phyloP scores from a whole-genome alignment of 306 rosid species.

The Lathyrus sativus region DNA sequence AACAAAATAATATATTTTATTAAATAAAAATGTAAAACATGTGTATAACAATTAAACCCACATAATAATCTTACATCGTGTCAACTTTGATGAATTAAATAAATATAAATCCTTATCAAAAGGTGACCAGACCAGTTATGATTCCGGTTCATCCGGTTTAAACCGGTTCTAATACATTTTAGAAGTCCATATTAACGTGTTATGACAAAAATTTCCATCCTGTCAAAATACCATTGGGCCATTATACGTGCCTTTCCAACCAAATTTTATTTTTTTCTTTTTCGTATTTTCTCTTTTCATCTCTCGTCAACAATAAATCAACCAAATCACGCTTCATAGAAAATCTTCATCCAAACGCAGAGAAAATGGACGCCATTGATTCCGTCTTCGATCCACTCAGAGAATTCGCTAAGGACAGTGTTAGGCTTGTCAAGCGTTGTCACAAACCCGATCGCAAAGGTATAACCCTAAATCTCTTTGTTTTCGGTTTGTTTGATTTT shows the following conservation, averaged over 20 bases:
- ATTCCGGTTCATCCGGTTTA: too few relatives aligned
- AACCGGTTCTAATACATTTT: too few relatives aligned
- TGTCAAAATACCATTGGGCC: neutral
- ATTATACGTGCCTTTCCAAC: neutral
- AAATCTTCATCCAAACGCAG: neutral
- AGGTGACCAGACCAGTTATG: too few relatives aligned
- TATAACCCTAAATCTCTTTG: conserved; percentile 13
- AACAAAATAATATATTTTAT: too few relatives aligned
- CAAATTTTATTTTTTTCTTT: neutral
- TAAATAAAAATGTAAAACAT: too few relatives aligned
- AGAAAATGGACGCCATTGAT: conserved; percentile 45
- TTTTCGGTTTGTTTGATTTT: neutral
- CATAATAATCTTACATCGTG: too few relatives aligned
- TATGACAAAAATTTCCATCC: neutral
- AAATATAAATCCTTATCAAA: too few relatives aligned
- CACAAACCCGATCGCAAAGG: conserved; percentile 53
- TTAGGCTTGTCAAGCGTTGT: conserved; percentile 46
- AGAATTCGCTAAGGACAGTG: conserved; percentile 43
- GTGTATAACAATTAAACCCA: too few relatives aligned
- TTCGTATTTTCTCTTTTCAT: neutral
- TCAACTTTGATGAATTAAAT: too few relatives aligned
- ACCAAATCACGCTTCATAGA: neutral
- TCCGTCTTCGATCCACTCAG: conserved; percentile 45
- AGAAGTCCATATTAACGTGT: too few relatives aligned
- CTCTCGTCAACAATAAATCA: neutral